A percentile compares a stretch with the other conserved stretches of the same genome.
phyloP scores from a whole-genome alignment of 1,284 basidiomycete genomes.

The Stygiomarasmius scandens region DNA sequence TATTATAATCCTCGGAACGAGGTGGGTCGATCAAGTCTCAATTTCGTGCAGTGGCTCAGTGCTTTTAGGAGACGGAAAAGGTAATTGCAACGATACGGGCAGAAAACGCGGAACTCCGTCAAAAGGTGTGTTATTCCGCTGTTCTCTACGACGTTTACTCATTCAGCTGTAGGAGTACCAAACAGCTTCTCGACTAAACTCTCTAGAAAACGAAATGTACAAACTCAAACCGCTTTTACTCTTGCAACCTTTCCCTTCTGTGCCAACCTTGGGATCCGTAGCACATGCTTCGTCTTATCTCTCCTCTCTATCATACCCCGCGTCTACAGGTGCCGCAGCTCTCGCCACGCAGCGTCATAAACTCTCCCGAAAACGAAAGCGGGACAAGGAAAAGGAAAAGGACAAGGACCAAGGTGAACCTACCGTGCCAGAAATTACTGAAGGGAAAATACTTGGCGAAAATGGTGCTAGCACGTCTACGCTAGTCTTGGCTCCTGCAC shows the following conservation, averaged over 20 bases:
- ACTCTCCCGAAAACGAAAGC: conserved; percentile 8
- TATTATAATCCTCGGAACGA: conserved; percentile 41
- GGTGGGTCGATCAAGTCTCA: conserved; percentile 32
- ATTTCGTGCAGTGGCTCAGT: neutral
- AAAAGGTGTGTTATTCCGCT: conserved; percentile 44
- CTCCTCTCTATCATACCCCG: conserved; percentile 20
- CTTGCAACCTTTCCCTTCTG: conserved; percentile 47
- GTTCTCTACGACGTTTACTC: neutral
- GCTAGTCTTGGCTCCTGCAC: neutral
- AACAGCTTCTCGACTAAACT: conserved; percentile 42
- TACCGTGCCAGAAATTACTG: neutral
- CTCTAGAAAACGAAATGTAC: conserved; percentile 54
- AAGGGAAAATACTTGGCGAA: neutral
- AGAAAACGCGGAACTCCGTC: conserved; percentile 57
- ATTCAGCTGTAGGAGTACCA: conserved; percentile 43
- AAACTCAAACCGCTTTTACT: conserved; percentile 60
- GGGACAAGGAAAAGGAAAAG: conserved; percentile 13
- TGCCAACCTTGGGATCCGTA: conserved; percentile 20
- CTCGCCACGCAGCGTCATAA: neutral
- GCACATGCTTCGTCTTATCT: conserved; percentile 22
- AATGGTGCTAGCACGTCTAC: neutral
- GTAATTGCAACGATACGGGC: conserved; percentile 46
- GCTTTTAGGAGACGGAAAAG: conserved; percentile 52
- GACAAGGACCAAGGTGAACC: neutral
- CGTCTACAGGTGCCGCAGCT: conserved; percentile 14